Conservation (phyloP, 257 asterid genomes). For the Anisodus acutangulus region DNA sequence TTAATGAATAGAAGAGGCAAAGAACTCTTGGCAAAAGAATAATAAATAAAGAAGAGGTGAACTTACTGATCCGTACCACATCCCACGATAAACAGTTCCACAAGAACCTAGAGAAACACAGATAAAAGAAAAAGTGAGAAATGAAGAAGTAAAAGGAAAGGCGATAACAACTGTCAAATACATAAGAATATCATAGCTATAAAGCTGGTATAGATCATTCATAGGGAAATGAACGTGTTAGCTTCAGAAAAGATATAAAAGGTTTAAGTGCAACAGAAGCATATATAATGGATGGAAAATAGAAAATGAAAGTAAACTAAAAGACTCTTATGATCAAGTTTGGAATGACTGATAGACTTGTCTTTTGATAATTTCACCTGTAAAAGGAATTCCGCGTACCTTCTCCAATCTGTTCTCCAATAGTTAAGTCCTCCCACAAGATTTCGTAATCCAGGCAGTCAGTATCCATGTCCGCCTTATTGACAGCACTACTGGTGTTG, state of each 20-base stretch:
- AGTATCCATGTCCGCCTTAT: constrained; percentile 67
- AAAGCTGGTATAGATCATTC: neutral
- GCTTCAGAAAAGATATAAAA: neutral
- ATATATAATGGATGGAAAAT: neutral
- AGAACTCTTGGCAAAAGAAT: neutral
- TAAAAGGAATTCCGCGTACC: constrained; percentile 52
- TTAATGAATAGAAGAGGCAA: neutral
- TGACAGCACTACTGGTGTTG: constrained; percentile 70
- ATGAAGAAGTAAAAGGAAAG: constrained; percentile 5
- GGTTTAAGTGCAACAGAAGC: constrained; percentile 6
- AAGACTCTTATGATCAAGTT: neutral
- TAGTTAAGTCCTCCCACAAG: constrained; percentile 92
- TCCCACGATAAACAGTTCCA: constrained; percentile 94
- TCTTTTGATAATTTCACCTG: neutral
- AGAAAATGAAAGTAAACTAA: neutral
- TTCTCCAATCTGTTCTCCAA: constrained; percentile 94
- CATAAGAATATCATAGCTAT: constrained; percentile 8
- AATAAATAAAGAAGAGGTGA: constrained; percentile 50
- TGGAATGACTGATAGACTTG: constrained; percentile 23
- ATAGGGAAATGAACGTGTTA: neutral
- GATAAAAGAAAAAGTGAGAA: constrained; percentile 40
- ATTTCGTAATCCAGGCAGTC: constrained; percentile 85
- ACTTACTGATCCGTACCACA: constrained; percentile 99
- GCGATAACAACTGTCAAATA: constrained; percentile 20
- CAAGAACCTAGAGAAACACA: constrained; percentile 71